Evolutionary conservation across 305 asterid species (phyloP).

Genomic region (Fraxinus xanthoxyloides): DNA sequence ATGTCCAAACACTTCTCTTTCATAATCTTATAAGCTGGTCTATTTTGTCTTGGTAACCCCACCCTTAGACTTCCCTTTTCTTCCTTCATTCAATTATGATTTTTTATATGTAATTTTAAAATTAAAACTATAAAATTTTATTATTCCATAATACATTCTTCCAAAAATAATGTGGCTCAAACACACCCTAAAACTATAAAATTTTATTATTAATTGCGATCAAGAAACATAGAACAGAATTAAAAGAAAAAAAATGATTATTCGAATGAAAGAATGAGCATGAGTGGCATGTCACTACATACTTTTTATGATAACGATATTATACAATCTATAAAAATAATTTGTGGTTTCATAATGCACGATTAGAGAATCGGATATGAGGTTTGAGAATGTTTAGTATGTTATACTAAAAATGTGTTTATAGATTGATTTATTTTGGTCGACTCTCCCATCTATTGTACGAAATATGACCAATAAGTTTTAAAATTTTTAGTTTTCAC

Average conservation of each 20-base stretch:
- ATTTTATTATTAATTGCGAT: neutral
- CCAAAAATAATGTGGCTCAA: no score
- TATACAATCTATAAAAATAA: neutral
- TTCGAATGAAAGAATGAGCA: neutral
- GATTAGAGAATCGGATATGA: neutral
- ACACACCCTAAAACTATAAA: neutral
- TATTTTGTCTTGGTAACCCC: constrained; percentile 40
- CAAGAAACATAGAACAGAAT: neutral
- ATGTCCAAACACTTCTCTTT: constrained; percentile 22
- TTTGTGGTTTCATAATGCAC: neutral
- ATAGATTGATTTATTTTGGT: neutral
- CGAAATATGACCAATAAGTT: neutral
- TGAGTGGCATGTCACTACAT: neutral
- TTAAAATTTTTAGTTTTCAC: neutral
- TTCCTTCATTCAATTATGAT: neutral
- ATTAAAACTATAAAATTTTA: neutral
- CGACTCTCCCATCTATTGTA: neutral
- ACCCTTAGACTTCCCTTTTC: constrained; percentile 4
- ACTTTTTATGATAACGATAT: neutral
- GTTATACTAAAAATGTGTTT: neutral
- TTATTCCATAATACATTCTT: no score
- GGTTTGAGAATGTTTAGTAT: neutral
- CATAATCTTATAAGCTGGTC: constrained; percentile 41
- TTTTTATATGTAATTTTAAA: constrained; percentile 5
- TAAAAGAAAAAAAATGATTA: neutral